Evolutionary conservation across 305 asterid genomes (phyloP).

Genomic region (Solanum hybrid): DNA sequence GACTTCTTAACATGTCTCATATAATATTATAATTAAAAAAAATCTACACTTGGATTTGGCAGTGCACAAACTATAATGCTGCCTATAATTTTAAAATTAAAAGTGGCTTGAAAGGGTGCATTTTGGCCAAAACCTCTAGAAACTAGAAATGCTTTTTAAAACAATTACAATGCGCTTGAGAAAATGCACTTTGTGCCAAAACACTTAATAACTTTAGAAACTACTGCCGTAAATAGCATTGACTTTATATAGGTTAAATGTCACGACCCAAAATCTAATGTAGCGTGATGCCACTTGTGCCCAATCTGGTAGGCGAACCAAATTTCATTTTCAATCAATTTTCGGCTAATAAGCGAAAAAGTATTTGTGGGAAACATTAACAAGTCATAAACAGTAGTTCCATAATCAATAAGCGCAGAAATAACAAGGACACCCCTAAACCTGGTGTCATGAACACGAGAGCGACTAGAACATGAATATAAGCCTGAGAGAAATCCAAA

Average conservation of each 20-base stretch:
- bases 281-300: not conserved
- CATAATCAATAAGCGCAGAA: not conserved
- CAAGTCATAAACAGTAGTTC: not conserved
- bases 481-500: not conserved
- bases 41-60: not conserved
- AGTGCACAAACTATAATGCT: not conserved
- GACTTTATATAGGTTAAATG: not conserved
- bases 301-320: not conserved
- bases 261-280: not conserved
- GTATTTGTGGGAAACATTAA: not conserved
- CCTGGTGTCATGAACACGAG: not conserved
- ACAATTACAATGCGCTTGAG: not conserved
- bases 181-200: not conserved
- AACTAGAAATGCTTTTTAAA: not conserved
- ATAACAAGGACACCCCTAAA: not conserved
- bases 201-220: not conserved
- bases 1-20: not conserved
- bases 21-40: not conserved
- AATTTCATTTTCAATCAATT: not conserved
- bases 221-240: not conserved
- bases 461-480: not conserved
- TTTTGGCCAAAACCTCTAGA: not conserved
- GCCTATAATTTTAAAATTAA: not conserved
- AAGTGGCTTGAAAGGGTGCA: not conserved
- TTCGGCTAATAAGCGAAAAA: not conserved